Evolutionary conservation across 2,329 filamentous ascomycete species (phyloP).

Genomic region (Colletotrichum spaethianum): DNA sequence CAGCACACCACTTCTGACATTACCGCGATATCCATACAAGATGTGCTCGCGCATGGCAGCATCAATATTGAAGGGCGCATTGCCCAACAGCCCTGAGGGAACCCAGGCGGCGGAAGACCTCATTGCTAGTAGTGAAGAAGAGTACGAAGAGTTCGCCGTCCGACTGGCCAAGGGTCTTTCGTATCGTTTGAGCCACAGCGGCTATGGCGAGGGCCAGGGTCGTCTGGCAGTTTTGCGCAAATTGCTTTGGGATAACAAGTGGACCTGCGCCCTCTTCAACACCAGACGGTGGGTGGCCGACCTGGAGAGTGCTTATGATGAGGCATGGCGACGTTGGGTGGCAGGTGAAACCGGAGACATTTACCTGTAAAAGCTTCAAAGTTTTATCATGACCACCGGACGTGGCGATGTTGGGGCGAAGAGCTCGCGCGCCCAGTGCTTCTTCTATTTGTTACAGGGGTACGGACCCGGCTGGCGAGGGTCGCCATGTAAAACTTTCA

Average conservation of each 20-base stretch:
- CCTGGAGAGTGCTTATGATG: constrained; percentile 88
- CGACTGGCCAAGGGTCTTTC: constrained; percentile 74
- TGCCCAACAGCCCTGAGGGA: constrained; percentile 81
- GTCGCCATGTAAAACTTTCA: neutral
- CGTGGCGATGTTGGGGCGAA: constrained; percentile 7
- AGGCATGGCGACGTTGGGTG: constrained; percentile 92
- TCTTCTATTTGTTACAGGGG: neutral
- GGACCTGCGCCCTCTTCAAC: constrained; percentile 90
- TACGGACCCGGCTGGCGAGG: too few relatives aligned
- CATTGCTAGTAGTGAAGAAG: constrained; percentile 81
- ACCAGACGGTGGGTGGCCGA: constrained; percentile 92
- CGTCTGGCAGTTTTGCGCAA: constrained; percentile 84
- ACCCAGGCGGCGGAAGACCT: constrained; percentile 78
- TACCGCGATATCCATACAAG: constrained; percentile 94
- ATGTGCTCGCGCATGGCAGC: constrained; percentile 99
- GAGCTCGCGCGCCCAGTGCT: neutral
- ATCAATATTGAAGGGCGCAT: constrained; percentile 90
- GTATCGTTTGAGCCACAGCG: constrained; percentile 64
- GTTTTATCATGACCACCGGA: neutral
- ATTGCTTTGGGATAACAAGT: constrained; percentile 86
- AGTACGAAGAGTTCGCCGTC: constrained; percentile 87
- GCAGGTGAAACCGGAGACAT: constrained; percentile 92
- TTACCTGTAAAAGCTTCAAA: constrained; percentile 69
- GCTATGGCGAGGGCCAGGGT: constrained; percentile 72
- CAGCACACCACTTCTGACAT: constrained; percentile 90